Conservation (phyloP, 495 filamentous ascomycete genomes). For the Melanomma pulvis-pyrius region DNA sequence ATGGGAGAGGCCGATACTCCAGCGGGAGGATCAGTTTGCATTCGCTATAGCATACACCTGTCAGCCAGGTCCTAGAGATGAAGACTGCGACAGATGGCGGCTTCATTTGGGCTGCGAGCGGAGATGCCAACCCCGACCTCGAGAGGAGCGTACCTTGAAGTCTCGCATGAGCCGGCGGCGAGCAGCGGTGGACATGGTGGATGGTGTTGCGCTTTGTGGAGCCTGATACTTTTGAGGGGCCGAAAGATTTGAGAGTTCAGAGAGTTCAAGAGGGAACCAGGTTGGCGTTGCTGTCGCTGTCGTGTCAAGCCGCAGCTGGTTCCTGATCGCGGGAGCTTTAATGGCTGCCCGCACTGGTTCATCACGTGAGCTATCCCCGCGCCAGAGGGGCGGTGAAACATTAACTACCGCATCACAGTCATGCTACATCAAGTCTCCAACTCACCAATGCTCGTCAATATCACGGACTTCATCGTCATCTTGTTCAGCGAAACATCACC, state of each 20-base stretch:
- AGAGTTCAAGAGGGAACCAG: neutral
- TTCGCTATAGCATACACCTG: slow-evolving; percentile 63
- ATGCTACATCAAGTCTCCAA: neutral
- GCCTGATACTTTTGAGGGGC: neutral
- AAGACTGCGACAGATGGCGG: neutral
- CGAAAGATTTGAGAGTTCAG: neutral
- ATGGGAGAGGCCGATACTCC: slow-evolving; percentile 96
- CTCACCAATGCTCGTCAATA: too few relatives aligned
- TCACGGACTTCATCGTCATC: too few relatives aligned
- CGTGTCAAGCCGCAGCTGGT: neutral
- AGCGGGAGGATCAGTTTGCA: slow-evolving; percentile 98
- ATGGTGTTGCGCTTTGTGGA: neutral
- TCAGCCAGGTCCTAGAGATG: neutral
- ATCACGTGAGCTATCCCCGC: too few relatives aligned
- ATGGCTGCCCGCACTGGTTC: neutral
- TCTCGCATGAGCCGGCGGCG: slow-evolving; percentile 95
- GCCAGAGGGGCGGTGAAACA: neutral
- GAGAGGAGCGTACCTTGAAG: slow-evolving; percentile 76
- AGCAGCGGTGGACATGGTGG: slow-evolving; percentile 84
- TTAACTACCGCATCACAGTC: neutral
- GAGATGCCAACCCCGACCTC: neutral
- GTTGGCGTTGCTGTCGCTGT: neutral
- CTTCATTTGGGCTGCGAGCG: neutral
- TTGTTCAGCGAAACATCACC: too few relatives aligned
- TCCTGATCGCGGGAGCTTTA: neutral